Evolutionary conservation across 2,329 filamentous ascomycete genomes (phyloP), one percentile per base, ranked within the genome.

Genomic region (Colletotrichum tanaceti): DNA sequence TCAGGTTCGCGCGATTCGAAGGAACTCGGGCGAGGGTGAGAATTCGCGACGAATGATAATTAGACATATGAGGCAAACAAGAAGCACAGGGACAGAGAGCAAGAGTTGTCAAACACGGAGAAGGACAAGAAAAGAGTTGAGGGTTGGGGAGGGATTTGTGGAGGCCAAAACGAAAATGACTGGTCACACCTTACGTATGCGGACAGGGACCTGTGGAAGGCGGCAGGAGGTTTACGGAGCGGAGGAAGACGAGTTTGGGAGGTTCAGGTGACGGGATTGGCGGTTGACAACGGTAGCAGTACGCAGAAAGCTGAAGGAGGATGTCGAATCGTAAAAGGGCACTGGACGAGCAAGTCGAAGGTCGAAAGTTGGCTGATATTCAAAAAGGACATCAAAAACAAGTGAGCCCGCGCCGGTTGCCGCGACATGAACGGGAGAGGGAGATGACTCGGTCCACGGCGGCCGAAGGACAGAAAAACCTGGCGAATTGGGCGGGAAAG

Each of bases 111-210:
- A 55, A 66, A 44, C 38, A 60, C 43, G 55, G 49, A 43, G 44
- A 68, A 57, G 18, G 50, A 55, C 43, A 50, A 39, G 28, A 57
- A 55, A 61, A 61, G 43, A 68, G 61, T 68, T 68, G 43, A 65
- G 62, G 62, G 50, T 68, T 61, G 62, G 43, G 43, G 43, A 52
- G 50, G 22, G 39, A 44, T 57, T 55, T 60, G 65, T 66, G 62
- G 66, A 66, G 66, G 62, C 50, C 18, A n/a, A 22, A 28, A 66
- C 66, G 57, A 61, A 61, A 66, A 66, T 66, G 62, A 66, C 62
- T 69, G 62, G 66, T 59, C 62, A 66, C 62, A 69, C 66, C 66
- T 69, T 69, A 35, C 38, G 50, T 65, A 57, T 52, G 47, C 62
- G 44, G 43, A 5, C 49, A 61, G 55, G 50, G 57, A 61, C 41